Percentiles rank a stretch among this genome's conserved stretches.
Conservation (phyloP, 805 yeast genomes). For the Suhomyces pyralidae region DNA sequence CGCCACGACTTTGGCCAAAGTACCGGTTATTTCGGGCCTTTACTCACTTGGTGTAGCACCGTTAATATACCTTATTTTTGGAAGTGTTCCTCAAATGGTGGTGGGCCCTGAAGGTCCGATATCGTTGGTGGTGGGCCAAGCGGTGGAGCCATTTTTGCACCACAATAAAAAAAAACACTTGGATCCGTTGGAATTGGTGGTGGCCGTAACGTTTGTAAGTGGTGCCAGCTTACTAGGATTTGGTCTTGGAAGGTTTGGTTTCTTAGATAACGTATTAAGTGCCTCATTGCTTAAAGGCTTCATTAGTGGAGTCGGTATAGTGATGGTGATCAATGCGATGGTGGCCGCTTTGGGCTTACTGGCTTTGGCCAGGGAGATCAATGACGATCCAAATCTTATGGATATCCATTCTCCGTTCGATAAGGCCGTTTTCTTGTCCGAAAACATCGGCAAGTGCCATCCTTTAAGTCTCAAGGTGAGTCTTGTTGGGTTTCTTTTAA, state of each 20-base stretch:
- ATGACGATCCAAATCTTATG: constrained; percentile 28
- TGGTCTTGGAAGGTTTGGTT: constrained; percentile 46
- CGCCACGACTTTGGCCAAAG: constrained; percentile 42
- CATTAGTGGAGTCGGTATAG: constrained; percentile 43
- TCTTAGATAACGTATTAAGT: constrained; percentile 39
- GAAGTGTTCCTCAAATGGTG: constrained; percentile 46
- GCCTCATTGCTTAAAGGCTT: constrained; percentile 43
- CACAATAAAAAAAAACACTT: constrained; percentile 28
- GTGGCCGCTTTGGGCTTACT: constrained; percentile 71
- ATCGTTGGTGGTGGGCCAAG: constrained; percentile 45
- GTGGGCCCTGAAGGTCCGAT: constrained; percentile 49
- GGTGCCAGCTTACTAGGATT: constrained; percentile 70
- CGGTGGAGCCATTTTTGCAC: constrained; percentile 42
- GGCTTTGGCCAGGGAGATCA: constrained; percentile 37
- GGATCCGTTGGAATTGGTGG: constrained; percentile 51
- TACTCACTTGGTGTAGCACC: constrained; percentile 40
- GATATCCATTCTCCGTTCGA: constrained; percentile 61
- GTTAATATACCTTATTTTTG: constrained; percentile 38
- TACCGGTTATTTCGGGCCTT: constrained; percentile 40
- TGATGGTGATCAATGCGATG: constrained; percentile 56
- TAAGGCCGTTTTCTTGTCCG: constrained; percentile 56
- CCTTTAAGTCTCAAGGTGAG: constrained; percentile 62
- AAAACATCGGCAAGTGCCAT: constrained; percentile 49
- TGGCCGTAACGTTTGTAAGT: constrained; percentile 67
- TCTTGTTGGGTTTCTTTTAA: constrained; percentile 47